Conservation (phyloP, 2,329 filamentous ascomycete species). For the Aspergillus eucalypticola region DNA sequence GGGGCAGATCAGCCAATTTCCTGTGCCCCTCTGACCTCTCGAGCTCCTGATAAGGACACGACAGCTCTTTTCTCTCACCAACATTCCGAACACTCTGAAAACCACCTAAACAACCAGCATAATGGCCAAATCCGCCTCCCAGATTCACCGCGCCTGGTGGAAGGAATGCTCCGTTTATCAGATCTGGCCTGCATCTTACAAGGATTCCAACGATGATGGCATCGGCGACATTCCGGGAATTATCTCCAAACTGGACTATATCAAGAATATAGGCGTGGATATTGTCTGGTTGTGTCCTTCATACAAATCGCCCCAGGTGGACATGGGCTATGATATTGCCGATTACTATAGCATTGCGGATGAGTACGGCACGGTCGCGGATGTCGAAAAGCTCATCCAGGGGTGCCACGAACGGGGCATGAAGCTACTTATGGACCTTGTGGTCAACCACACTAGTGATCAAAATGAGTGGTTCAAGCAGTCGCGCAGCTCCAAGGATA, state of each 20-base stretch:
- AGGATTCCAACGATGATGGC: constrained; percentile 54
- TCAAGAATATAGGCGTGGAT: constrained; percentile 62
- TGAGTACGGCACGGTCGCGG: constrained; percentile 66
- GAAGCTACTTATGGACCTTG: constrained; percentile 72
- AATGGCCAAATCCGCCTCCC: constrained; percentile 11
- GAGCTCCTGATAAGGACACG: background rate
- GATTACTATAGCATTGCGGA: constrained; percentile 67
- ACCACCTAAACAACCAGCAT: background rate
- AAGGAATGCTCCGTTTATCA: constrained; percentile 61
- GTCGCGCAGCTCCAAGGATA: constrained; percentile 61
- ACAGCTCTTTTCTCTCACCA: background rate
- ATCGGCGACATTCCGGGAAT: constrained; percentile 67
- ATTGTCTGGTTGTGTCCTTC: constrained; percentile 59
- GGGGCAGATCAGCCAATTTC: background rate
- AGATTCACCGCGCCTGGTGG: constrained; percentile 50
- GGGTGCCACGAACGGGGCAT: constrained; percentile 64
- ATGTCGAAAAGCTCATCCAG: constrained; percentile 64
- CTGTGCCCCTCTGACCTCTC: background rate
- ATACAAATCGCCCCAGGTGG: constrained; percentile 55
- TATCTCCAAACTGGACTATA: constrained; percentile 64
- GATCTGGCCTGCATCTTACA: constrained; percentile 61
- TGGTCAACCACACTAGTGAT: constrained; percentile 75
- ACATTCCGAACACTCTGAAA: background rate
- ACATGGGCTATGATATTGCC: constrained; percentile 56
- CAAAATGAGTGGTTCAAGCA: constrained; percentile 72